Evolutionary conservation across 768 basidiomycete species (phyloP).

Genomic region (Cystofilobasidium ferigula): DNA sequence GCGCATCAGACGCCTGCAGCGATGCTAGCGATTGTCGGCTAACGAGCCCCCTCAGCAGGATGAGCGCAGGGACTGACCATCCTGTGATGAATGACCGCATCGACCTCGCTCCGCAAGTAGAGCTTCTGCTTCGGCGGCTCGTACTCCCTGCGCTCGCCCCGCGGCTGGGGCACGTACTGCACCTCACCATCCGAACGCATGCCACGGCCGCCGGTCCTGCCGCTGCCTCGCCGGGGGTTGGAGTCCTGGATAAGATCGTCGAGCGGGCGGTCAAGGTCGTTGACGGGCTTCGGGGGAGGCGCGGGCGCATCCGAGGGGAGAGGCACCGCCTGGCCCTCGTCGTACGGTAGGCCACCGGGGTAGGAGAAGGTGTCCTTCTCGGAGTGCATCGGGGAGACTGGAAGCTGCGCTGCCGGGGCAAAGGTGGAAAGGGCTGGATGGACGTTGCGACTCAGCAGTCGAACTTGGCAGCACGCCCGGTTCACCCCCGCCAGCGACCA

Average conservation of each 20-base stretch:
- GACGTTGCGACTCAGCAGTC: no score
- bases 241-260: background rate
- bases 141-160: background rate
- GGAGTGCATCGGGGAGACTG: background rate
- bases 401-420: background rate
- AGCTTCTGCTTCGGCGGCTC: background rate
- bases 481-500: no score
- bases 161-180: slow-evolving; percentile 1
- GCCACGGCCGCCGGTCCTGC: background rate
- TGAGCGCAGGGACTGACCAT: background rate
- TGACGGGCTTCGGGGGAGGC: background rate
- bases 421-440: no score
- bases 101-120: background rate
- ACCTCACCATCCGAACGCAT: background rate
- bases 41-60: background rate
- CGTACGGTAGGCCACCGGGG: slow-evolving; percentile 1
- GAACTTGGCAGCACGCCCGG: no score
- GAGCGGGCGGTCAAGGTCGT: slow-evolving; percentile 1
- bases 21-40: background rate
- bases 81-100: background rate
- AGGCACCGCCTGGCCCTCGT: background rate
- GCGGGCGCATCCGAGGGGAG: background rate
- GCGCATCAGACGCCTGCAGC: background rate
- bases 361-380: slow-evolving; percentile 1
- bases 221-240: background rate